Evolutionary conservation across 2,329 filamentous ascomycete genomes (phyloP).

Genomic region (Sporothrix inflata): DNA sequence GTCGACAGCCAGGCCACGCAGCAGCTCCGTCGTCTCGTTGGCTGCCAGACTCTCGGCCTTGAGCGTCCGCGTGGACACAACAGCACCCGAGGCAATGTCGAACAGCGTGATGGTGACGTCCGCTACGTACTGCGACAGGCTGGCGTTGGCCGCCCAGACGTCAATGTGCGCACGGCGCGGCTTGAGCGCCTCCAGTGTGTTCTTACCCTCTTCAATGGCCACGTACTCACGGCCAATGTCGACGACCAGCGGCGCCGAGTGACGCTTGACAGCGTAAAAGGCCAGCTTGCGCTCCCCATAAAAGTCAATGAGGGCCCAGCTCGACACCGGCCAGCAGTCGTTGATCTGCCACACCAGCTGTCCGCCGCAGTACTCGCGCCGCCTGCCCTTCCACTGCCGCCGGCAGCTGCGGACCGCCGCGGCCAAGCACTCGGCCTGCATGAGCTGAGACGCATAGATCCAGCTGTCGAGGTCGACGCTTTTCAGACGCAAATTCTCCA

Average conservation of each 20-base stretch:
- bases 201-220: neutral
- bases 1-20: neutral
- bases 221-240: conserved; percentile 64
- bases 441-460: conserved; percentile 70
- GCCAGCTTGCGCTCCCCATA: conserved; percentile 77
- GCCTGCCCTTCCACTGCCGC: conserved; percentile 72
- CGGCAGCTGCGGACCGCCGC: conserved; percentile 71
- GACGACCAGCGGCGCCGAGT: conserved; percentile 72
- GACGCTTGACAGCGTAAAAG: conserved; percentile 77
- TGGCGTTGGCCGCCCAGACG: conserved; percentile 9
- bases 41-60: neutral
- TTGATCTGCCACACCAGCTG: conserved; percentile 85
- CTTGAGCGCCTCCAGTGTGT: neutral
- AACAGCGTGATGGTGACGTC: neutral
- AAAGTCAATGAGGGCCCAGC: conserved; percentile 78
- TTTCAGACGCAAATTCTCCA: conserved; percentile 80
- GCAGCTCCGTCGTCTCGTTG: conserved; percentile 12
- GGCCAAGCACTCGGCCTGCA: conserved; percentile 69
- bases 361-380: conserved; percentile 71
- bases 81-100: neutral
- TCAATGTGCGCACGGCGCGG: neutral
- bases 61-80: neutral
- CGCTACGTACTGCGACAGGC: neutral
- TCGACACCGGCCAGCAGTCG: conserved; percentile 84
- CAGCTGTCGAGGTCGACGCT: conserved; percentile 66